phyloP scores from a whole-genome alignment of 1,284 basidiomycete species.

The Melampsora larici-populina region DNA sequence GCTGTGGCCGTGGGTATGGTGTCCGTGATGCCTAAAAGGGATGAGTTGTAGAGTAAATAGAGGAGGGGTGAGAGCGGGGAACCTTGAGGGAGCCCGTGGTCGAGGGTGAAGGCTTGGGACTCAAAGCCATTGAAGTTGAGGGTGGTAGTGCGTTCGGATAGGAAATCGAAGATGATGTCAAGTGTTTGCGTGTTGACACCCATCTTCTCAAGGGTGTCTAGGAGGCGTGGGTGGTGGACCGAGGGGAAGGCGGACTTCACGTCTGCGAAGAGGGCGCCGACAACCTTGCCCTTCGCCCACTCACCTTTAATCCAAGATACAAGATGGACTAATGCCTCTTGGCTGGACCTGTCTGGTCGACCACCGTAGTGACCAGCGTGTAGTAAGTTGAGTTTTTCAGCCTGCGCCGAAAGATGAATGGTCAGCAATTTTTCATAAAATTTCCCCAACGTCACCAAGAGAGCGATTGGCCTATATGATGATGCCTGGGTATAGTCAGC shows the following conservation, averaged over 20 bases:
- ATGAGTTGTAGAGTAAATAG: neutral
- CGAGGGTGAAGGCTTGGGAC: neutral
- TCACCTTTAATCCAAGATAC: neutral
- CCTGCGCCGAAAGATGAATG: no score
- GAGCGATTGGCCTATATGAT: neutral
- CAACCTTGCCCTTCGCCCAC: no score
- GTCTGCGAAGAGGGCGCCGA: neutral
- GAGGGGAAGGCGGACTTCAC: neutral
- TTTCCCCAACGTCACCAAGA: conserved; percentile 1
- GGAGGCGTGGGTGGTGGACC: neutral
- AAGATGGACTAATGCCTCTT: no score
- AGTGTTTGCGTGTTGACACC: neutral
- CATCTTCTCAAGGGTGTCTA: neutral
- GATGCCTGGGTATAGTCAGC: neutral
- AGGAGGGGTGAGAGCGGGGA: neutral
- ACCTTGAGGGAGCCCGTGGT: neutral
- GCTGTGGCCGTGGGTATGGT: neutral
- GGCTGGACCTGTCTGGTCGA: no score
- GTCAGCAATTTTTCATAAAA: neutral
- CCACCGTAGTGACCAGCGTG: no score
- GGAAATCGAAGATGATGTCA: neutral
- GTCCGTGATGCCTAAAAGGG: neutral
- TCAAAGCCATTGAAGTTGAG: neutral
- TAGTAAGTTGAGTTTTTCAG: no score
- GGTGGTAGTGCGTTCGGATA: neutral